Conservation (phyloP, 2,329 filamentous ascomycete genomes). For the Ceratocystis cubensis region DNA sequence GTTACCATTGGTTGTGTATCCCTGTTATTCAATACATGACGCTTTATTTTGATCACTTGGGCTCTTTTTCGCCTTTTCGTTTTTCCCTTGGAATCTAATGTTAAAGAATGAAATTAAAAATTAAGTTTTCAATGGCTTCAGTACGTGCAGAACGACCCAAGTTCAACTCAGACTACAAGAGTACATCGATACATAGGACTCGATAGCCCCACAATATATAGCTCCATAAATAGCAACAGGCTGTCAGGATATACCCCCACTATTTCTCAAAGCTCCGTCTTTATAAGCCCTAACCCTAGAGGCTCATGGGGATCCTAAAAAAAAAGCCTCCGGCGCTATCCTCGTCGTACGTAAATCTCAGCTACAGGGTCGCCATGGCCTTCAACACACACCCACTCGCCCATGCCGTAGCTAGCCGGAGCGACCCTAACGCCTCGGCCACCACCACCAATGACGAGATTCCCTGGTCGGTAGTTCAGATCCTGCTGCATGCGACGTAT, state of each 20-base stretch:
- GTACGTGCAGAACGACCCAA: neutral
- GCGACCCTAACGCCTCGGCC: slow-evolving; percentile 55
- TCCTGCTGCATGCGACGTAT: slow-evolving; percentile 57
- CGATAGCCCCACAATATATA: neutral
- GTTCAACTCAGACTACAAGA: too few relatives aligned
- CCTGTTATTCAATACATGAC: too few relatives aligned
- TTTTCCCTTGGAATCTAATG: neutral
- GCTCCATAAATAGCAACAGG: neutral
- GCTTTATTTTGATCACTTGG: too few relatives aligned
- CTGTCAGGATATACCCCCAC: neutral
- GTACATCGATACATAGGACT: neutral
- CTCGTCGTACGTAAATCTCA: slow-evolving; percentile 48
- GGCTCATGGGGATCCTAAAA: too few relatives aligned
- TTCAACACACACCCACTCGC: slow-evolving; percentile 56
- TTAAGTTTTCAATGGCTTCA: neutral
- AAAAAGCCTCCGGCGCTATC: neutral
- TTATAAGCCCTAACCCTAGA: neutral
- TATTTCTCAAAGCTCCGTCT: neutral
- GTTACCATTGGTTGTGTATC: too few relatives aligned
- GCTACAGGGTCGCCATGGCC: slow-evolving; percentile 55
- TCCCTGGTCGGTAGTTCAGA: slow-evolving; percentile 57
- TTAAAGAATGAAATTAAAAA: neutral
- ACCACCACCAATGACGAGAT: slow-evolving; percentile 67
- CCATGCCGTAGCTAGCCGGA: slow-evolving; percentile 50
- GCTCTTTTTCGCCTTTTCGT: too few relatives aligned